Evolutionary conservation across 306 rosid species (phyloP), one percentile per base, ranked within the genome.

Genomic region (Castanea mollissima): DNA sequence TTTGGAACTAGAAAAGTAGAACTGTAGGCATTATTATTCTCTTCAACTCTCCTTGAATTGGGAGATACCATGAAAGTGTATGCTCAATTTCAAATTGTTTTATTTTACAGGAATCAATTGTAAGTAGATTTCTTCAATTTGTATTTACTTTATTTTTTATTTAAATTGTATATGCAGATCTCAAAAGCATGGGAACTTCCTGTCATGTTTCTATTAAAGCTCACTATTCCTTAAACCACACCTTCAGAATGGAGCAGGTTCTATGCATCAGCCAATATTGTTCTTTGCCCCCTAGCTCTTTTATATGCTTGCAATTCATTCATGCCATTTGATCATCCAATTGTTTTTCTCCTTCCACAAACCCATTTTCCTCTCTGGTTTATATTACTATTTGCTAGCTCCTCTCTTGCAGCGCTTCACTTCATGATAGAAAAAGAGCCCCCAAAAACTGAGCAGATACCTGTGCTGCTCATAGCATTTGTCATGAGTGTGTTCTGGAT

Each of bases 401-500:
- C 86, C 74, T 79, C 96, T 38, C 99, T 95, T n/a, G 92, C 96
- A 3, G 60, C 91, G 79, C 91, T 95, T 79, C 96, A 93, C 89
- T 80, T 55, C 58, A 70, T 89, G 34, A 68, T 86, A 9, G 98
- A 91, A 78, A 93, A 82, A 70, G 97, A 95, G 21, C 96, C 98
- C 72, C 98, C 99, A 4, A 92, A 92, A 86, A 80, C 92, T 3
- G 99, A 91, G 90, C 89, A 90, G 85, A 11, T 93, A 34, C 89
- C 90, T 20, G 89, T 89, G 69, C 91, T 93, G 83, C 75, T 91
- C 23, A 69, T 86, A 76, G 98, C 94, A 74, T 95, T 95, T 85
- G 87, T 92, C 29, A 95, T 95, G 99, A 95, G 97, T 35, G 97
- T 95, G 75, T 93, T 91, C 74, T 95, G 99, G 98, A 91, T 95